A percentile compares a stretch with the other conserved stretches of the same genome.
Conservation (phyloP, 768 basidiomycete species). For the Lactarius vividus region DNA sequence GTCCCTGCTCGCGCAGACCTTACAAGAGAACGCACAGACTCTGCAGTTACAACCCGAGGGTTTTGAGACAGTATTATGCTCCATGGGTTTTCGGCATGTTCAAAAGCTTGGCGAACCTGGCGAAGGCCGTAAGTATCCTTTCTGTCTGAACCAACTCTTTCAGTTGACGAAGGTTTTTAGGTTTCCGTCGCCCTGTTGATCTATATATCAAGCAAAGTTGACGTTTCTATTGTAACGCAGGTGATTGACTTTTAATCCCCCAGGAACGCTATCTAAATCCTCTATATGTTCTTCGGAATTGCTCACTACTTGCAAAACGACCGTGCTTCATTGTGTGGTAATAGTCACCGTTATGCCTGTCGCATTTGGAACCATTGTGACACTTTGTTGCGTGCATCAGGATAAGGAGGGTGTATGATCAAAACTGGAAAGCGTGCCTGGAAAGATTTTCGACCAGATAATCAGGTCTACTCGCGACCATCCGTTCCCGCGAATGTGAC, state of each 20-base stretch:
- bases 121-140: conserved; percentile 54
- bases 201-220: conserved; percentile 22
- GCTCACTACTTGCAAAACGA: neutral
- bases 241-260: neutral
- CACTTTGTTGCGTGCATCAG: conserved; percentile 21
- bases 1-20: conserved; percentile 35
- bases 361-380: conserved; percentile 34
- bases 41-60: conserved; percentile 61
- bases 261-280: neutral
- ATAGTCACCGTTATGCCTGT: conserved; percentile 34
- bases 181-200: conserved; percentile 29
- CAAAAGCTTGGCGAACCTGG: conserved; percentile 52
- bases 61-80: conserved; percentile 52
- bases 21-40: conserved; percentile 58
- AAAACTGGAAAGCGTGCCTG: conserved; percentile 41
- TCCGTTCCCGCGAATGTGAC: conserved; percentile 65
- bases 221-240: neutral
- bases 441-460: conserved; percentile 74
- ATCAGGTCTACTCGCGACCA: conserved; percentile 61
- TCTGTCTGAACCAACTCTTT: neutral
- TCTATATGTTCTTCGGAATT: neutral
- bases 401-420: neutral
- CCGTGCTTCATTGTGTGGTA: neutral
- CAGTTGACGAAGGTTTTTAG: conserved; percentile 14
- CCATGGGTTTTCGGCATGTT: conserved; percentile 60